These are phyloP conservation scores for Fusarium odoratissimum DNA, from an alignment of 2,329 filamentous ascomycete genomes.

Conservation along the genomic window DNA sequence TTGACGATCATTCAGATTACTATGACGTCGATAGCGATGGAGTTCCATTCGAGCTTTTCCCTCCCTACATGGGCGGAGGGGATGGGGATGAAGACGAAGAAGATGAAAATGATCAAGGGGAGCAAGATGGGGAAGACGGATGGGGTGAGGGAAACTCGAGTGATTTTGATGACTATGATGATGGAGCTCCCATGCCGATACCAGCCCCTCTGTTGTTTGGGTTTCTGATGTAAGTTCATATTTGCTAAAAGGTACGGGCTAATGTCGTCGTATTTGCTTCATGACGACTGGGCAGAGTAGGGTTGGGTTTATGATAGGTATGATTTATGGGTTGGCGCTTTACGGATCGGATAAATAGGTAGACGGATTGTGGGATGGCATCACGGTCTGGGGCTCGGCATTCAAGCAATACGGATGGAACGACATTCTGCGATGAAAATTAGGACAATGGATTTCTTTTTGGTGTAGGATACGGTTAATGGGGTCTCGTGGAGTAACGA, in stretches of 20 bases:
- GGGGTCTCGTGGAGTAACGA: neutral
- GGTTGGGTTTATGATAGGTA: neutral
- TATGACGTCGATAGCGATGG: conserved; percentile 28
- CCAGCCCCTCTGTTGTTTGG: conserved; percentile 38
- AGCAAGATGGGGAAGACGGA: conserved; percentile 15
- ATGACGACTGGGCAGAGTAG: neutral
- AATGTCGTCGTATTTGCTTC: neutral
- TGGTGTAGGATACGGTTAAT: neutral
- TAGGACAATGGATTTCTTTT: neutral
- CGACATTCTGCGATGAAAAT: neutral
- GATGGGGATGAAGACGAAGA: conserved; percentile 29
- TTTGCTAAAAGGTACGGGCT: neutral
- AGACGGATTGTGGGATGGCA: conserved; percentile 14
- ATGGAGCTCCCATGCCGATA: conserved; percentile 29
- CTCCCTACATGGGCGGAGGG: conserved; percentile 6
- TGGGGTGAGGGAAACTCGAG: conserved; percentile 22
- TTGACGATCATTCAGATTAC: conserved; percentile 28
- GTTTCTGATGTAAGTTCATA: conserved; percentile 34
- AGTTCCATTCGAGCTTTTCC: conserved; percentile 13
- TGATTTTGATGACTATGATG: conserved; percentile 41
- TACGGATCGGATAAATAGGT: conserved; percentile 21
- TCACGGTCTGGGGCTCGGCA: conserved; percentile 13
- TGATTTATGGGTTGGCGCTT: conserved; percentile 26
- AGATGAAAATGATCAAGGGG: conserved; percentile 7
- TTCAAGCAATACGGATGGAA: conserved; percentile 6